Conservation (phyloP, 2,329 filamentous ascomycete genomes). For the Coniosporium tulheliwenetii region DNA sequence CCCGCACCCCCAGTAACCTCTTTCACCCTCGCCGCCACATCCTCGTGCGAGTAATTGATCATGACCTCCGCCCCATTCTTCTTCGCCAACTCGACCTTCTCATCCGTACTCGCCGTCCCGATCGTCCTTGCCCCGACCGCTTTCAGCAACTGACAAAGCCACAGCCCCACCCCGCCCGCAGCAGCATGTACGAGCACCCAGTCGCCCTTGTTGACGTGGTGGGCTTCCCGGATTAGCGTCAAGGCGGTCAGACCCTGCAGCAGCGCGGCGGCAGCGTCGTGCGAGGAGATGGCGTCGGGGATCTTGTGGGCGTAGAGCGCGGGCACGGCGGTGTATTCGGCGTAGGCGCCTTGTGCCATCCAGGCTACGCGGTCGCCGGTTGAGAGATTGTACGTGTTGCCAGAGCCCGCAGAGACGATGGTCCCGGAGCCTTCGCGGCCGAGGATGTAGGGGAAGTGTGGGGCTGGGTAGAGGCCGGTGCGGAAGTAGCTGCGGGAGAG, state of each 20-base stretch:
- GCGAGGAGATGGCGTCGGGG: slow-evolving; percentile 43
- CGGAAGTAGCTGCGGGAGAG: slow-evolving; percentile 54
- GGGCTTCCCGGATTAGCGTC: slow-evolving; percentile 60
- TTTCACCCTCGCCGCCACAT: slow-evolving; percentile 42
- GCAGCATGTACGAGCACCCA: slow-evolving; percentile 78
- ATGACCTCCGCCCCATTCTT: slow-evolving; percentile 55
- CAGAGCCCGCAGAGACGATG: slow-evolving; percentile 45
- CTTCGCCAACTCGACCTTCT: slow-evolving; percentile 57
- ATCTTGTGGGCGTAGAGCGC: slow-evolving; percentile 43
- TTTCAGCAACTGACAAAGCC: slow-evolving; percentile 60
- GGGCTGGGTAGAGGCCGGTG: slow-evolving; percentile 59
- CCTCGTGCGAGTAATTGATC: slow-evolving; percentile 51
- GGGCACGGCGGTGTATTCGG: slow-evolving; percentile 41
- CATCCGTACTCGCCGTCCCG: slow-evolving; percentile 57
- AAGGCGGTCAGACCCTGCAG: slow-evolving; percentile 74
- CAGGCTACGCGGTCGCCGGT: slow-evolving; percentile 59
- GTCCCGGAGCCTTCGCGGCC: slow-evolving; percentile 67
- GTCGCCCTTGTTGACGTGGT: slow-evolving; percentile 56
- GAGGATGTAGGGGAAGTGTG: slow-evolving; percentile 55
- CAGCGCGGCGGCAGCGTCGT: slow-evolving; percentile 52
- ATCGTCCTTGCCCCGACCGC: slow-evolving; percentile 62
- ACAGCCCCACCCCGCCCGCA: slow-evolving; percentile 63
- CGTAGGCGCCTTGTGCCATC: slow-evolving; percentile 40
- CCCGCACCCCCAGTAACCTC: slow-evolving; percentile 60
- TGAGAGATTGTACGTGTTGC: slow-evolving; percentile 36